Evolutionary conservation across 2,329 filamentous ascomycete genomes (phyloP), one percentile per base, ranked within the genome.

Genomic region (Clathrospora elynae): DNA sequence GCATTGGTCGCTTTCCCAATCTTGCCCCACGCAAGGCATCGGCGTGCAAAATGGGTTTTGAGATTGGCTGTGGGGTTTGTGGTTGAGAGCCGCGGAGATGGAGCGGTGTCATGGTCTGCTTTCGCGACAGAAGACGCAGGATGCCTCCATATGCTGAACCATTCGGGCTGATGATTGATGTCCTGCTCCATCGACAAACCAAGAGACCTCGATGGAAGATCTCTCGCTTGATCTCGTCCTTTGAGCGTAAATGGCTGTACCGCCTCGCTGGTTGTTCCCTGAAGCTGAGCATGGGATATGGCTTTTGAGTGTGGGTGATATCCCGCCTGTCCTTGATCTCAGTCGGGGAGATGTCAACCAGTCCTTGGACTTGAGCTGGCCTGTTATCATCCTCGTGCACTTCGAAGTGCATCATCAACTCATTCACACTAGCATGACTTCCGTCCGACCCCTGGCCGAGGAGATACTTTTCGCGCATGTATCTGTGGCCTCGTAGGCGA

Each of bases 71-170:
- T n/a, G n/a, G n/a, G n/a, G n/a, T n/a, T n/a, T n/a, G n/a, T n/a
- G n/a, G n/a, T n/a, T n/a, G n/a, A n/a, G n/a, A n/a, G n/a, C n/a
- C n/a, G n/a, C n/a, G n/a, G n/a, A n/a, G n/a, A n/a, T n/a, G n/a
- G n/a, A n/a, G n/a, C n/a, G n/a, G n/a, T n/a, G n/a, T n/a, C n/a
- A n/a, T n/a, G n/a, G n/a, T n/a, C n/a, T n/a, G n/a, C n/a, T n/a
- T n/a, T n/a, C n/a, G n/a, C n/a, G 39, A 31, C 4, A 52, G n/a
- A 8, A 39, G 36, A 2, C 49, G 30, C 9, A 49, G 20, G 1
- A 49, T 3, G 6, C 49, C 45, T 8, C 46, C 30, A 6, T 49
- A 46, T n/a, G 41, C 18, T 29, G 8, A n/a, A n/a, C n/a, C 11
- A 2, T 12, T 34, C 12, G 4, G 19, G 9, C 25, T 20, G 0